Evolutionary conservation across 495 filamentous ascomycete species (phyloP), one percentile per base, ranked within the genome.

Genomic region (Venustampulla echinocandica): DNA sequence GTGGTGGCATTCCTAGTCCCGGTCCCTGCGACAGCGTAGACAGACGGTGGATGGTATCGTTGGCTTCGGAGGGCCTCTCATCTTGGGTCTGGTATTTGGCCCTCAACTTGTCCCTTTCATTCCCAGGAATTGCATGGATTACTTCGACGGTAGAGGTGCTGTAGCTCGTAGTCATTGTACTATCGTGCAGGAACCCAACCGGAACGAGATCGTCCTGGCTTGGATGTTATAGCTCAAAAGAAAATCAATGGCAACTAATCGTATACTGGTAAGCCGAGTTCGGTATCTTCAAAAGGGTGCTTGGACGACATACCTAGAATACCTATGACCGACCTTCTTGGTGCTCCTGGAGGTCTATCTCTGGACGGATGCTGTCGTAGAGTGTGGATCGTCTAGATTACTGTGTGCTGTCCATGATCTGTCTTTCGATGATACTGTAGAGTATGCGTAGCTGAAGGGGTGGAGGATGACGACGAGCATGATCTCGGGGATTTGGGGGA

Each of bases 141-240:
- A 50, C 24, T 34, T 53, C 40, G 17, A 54, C 25, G 3, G 43
- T 33, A 25, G 47, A 36, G 34, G 40, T 19, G 13, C 18, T 49
- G 33, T 59, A 55, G 42, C 42, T 59, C 3, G 57, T 44, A 4
- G 47, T 44, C 53, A 56, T 56, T 34, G n/a, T n/a, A n/a, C n/a
- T n/a, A n/a, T n/a, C n/a, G n/a, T n/a, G n/a, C n/a, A n/a, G n/a
- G n/a, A n/a, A n/a, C n/a, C n/a, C n/a, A n/a, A n/a, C n/a, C n/a
- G n/a, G n/a, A n/a, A n/a, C n/a, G n/a, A n/a, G n/a, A n/a, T n/a
- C n/a, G n/a, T n/a, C n/a, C n/a, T n/a, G n/a, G n/a, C n/a, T n/a
- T n/a, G n/a, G n/a, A n/a, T n/a, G n/a, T n/a, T n/a, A n/a, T n/a
- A n/a, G n/a, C n/a, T n/a, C n/a, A n/a, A n/a, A n/a, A n/a, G n/a